Base-by-base conservation (phyloP, 768 basidiomycete species). In the Mycena latifolia region DNA sequence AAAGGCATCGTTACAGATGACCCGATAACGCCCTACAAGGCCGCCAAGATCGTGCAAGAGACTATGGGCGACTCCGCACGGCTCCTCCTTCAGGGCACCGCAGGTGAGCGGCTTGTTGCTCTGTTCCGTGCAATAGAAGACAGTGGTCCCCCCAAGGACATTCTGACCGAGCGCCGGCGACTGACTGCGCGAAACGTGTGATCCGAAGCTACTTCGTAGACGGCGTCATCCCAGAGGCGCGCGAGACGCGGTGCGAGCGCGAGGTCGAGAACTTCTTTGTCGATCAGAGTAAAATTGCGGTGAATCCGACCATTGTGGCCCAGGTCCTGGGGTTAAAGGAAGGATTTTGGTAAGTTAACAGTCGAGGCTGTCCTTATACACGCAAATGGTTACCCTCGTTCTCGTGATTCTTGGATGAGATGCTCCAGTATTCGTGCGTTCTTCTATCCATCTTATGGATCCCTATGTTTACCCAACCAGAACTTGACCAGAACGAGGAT, bases 51-150 rank as follows among this genome's bases (percentile, higher is more conserved):
- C 25, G 65, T 69, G 2, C 51, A 54, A 1, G 41, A 66, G 2
- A 66, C 57, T 4, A 69, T 67, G 66, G 66, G 69, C n/a, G 35
- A 57, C 47, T 69, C 69, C 17, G 41, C 69, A 2, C 61, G 69
- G 9, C 69, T 69, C 25, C 37, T 69, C 11, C 41, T 69, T 7
- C 69, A 66, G 55, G 69, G 55, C 25, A 17, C 57, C 3, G 55
- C 56, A 2, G 64, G 68, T 65, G 37, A 55, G 68, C 20, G n/a
- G n/a, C 8, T 17, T 24, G 2, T 25, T 35, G 18, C 41, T 22
- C 41, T 20, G 7, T 43, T n/a, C 20, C 41, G 41, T n/a, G 11
- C 20, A 2, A 43, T n/a, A 9, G 5, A 28, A 5, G 8, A 5
- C 29, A 6, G 29, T 50, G 8, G 18, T 8, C 37, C 17, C 29